Evolutionary conservation across 768 basidiomycete species (phyloP), one percentile per base, ranked within the genome.

Genomic region (Mycena floridula): DNA sequence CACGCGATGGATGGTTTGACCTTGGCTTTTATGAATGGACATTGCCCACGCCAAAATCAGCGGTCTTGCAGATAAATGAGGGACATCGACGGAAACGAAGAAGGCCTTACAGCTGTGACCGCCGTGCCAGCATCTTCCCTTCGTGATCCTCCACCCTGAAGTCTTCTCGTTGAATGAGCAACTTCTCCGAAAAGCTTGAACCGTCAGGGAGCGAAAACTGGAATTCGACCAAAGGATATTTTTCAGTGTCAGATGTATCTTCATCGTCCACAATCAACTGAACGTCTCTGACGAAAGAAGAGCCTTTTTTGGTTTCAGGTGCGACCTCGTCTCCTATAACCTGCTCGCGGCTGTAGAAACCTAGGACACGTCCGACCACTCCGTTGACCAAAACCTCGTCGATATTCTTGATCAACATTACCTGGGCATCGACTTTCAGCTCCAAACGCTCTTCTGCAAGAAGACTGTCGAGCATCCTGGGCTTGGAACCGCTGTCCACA

Each of bases 1-100:
- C 54, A 89, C 84, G 39, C 84, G 74, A 21, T 83, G 78, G 5
- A 90, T 67, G 0, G 88, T 89, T 57, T 89, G 89, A 5, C 88
- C 88, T 54, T 90, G 88, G 23, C 77, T 78, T 57, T 90, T 90
- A 62, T 90, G 87, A 43, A 90, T 7, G n/a, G n/a, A n/a, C n/a
- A n/a, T n/a, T n/a, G n/a, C n/a, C n/a, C n/a, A n/a, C n/a, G n/a
- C n/a, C n/a, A 87, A 69, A 40, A 87, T 84, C 7, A 89, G 59
- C 0, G 82, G 82, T 4, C 83, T 50, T 25, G 11, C 12, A 11
- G 11, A 8, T 13, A 11, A 53, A 78, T 81, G 47, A 16, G 28
- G 37, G 4, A 13, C 15, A 49, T n/a, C 45, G 36, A 30, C 25
- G 5, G 28, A 30, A 25, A n/a, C 3, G 30, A 22, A 43, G 20